A percentile compares a stretch with the other conserved stretches of the same genome.
Evolutionary conservation across 306 rosid genomes (phyloP).

Genomic region (Crotalaria pallida): DNA sequence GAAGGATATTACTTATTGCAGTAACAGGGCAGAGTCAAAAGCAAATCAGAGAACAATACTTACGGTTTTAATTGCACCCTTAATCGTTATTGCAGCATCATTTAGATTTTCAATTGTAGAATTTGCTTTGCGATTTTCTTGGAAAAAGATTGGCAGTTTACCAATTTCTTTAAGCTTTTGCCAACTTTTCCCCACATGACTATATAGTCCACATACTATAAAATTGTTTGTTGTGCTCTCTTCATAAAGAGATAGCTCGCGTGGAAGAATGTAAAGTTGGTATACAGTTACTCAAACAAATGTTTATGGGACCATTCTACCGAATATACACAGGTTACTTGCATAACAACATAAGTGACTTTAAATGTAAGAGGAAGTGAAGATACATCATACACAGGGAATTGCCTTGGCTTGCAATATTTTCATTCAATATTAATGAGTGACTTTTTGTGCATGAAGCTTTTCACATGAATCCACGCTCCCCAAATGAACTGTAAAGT

Average conservation of each 20-base stretch:
- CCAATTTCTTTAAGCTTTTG: neutral
- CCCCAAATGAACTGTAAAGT: slow-evolving; percentile 33
- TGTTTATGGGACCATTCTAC: slow-evolving; percentile 24
- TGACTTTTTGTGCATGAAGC: neutral
- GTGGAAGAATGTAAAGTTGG: neutral
- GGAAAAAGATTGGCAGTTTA: neutral
- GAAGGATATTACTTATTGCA: neutral
- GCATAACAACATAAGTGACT: neutral
- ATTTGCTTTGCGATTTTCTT: neutral
- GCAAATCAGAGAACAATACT: neutral
- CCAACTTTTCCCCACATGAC: neutral
- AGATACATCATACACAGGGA: neutral
- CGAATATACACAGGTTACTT: neutral
- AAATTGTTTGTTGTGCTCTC: neutral
- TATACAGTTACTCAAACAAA: neutral
- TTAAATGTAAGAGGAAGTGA: neutral
- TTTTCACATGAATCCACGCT: slow-evolving; percentile 28
- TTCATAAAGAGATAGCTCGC: neutral
- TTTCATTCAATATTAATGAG: slow-evolving; percentile 1
- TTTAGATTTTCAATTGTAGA: neutral
- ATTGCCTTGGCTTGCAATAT: slow-evolving; percentile 25
- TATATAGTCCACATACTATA: no score
- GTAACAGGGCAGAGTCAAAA: neutral
- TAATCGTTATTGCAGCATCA: neutral
- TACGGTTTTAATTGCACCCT: neutral